phyloP scores from a whole-genome alignment of 345 rosid species.

The Stellera chamaejasme region DNA sequence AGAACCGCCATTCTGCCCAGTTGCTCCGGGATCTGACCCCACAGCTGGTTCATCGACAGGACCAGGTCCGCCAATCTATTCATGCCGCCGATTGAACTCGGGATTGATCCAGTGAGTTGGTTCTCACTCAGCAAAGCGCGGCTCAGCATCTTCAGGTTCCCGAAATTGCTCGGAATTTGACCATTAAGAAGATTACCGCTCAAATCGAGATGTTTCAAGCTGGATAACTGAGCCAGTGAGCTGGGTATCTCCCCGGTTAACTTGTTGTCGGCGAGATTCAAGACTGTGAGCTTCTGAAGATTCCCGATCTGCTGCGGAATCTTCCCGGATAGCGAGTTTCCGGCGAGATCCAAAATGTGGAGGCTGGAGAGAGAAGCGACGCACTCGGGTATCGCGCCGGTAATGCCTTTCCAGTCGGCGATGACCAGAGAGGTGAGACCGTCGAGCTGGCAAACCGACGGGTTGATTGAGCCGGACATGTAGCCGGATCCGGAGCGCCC shows the following conservation, averaged over 20 bases:
- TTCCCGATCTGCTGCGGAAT: conserved; percentile 63
- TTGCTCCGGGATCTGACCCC: conserved; percentile 48
- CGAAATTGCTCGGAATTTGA: conserved; percentile 53
- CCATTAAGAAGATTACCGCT: conserved; percentile 63
- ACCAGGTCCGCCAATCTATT: conserved; percentile 77
- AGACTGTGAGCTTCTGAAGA: conserved; percentile 45
- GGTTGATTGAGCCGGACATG: conserved; percentile 82
- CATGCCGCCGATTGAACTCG: conserved; percentile 49
- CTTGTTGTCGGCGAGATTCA: conserved; percentile 75
- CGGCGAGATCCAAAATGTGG: conserved; percentile 71
- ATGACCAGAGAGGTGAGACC: conserved; percentile 46
- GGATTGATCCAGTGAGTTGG: conserved; percentile 66
- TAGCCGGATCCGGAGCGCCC: conserved; percentile 74
- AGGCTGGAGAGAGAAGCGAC: conserved; percentile 49
- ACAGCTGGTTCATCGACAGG: conserved; percentile 55
- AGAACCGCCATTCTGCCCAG: conserved; percentile 82
- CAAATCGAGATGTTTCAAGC: conserved; percentile 67
- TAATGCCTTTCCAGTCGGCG: conserved; percentile 88
- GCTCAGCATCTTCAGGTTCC: conserved; percentile 68
- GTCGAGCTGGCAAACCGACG: conserved; percentile 66
- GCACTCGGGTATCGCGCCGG: conserved; percentile 67
- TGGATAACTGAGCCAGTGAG: conserved; percentile 48
- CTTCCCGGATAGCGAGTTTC: conserved; percentile 59
- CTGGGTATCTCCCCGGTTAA: conserved; percentile 59
- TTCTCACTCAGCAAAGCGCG: conserved; percentile 64